A percentile compares a stretch with the other conserved stretches of the same genome.
Conservation (phyloP, 179 eudicot species). For the Beta macrorhiza region DNA sequence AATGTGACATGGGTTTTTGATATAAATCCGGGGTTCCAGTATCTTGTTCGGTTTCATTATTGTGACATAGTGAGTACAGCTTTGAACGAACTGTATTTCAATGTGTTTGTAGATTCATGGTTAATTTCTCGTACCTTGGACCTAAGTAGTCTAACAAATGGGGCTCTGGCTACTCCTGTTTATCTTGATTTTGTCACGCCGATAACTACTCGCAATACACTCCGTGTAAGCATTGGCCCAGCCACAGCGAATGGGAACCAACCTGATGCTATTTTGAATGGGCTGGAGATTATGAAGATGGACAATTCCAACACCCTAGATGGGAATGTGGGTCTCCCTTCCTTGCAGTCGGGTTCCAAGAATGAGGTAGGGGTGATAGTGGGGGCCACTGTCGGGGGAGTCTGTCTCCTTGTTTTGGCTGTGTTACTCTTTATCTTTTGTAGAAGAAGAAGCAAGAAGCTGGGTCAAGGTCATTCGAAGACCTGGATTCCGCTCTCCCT, state of each 20-base stretch:
- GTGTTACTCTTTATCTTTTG: conserved; percentile 43
- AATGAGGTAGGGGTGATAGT: conserved; percentile 45
- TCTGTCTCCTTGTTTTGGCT: conserved; percentile 39
- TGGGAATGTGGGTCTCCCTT: conserved; percentile 28
- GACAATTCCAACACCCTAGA: conserved; percentile 56
- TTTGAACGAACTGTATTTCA: conserved; percentile 48
- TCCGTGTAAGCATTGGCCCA: conserved; percentile 69
- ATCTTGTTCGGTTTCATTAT: conserved; percentile 68
- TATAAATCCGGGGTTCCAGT: conserved; percentile 68
- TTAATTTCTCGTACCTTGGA: conserved; percentile 40
- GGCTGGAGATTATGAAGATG: conserved; percentile 80
- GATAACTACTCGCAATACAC: conserved; percentile 20
- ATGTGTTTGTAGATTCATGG: conserved; percentile 52
- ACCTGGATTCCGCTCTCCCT: conserved; percentile 85
- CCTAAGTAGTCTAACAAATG: conserved; percentile 21
- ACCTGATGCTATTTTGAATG: conserved; percentile 75
- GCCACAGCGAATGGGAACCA: conserved; percentile 27
- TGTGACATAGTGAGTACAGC: conserved; percentile 65
- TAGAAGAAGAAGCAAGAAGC: conserved; percentile 44
- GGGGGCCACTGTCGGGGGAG: conserved; percentile 53
- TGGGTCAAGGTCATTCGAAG: conserved; percentile 56
- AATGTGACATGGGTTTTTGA: conserved; percentile 70
- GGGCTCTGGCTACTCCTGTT: conserved; percentile 49
- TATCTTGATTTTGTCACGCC: conserved; percentile 55
- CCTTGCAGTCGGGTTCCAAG: conserved; percentile 35